A percentile compares a stretch with the other conserved stretches of the same genome.
Evolutionary conservation across 352 stramenopile species (phyloP).

Genomic region (Pythium myriotylum): DNA sequence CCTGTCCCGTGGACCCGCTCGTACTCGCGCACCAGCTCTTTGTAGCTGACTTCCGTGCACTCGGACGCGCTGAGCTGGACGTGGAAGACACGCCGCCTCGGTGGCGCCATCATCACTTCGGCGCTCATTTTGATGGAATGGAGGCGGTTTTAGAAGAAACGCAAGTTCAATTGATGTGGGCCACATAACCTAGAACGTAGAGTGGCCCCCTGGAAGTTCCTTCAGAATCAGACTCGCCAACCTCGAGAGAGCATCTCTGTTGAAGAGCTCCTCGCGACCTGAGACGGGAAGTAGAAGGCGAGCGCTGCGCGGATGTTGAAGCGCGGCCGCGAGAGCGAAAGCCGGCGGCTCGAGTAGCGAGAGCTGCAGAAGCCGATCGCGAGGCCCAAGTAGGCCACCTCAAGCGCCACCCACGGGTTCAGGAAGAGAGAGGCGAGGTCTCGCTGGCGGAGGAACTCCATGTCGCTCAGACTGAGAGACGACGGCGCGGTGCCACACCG

Average conservation of each 20-base stretch:
- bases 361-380: slow-evolving; percentile 59
- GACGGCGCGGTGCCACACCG: slow-evolving; percentile 45
- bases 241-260: no score
- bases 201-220: no score
- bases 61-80: slow-evolving; percentile 44
- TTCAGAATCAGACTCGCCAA: no score
- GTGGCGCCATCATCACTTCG: neutral
- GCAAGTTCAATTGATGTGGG: neutral
- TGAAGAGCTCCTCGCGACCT: no score
- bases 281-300: slow-evolving; percentile 51
- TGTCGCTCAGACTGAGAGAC: slow-evolving; percentile 23
- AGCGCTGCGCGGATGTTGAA: slow-evolving; percentile 66
- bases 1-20: slow-evolving; percentile 8
- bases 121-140: neutral
- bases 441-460: slow-evolving; percentile 37
- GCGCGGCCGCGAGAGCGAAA: slow-evolving; percentile 60
- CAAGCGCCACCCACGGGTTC: slow-evolving; percentile 54
- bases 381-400: slow-evolving; percentile 53
- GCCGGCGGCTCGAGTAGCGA: slow-evolving; percentile 48
- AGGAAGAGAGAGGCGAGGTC: slow-evolving; percentile 53
- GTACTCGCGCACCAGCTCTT: slow-evolving; percentile 48
- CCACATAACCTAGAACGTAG: slow-evolving; percentile 1
- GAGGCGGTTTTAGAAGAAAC: slow-evolving; percentile 3
- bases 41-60: slow-evolving; percentile 78
- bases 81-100: slow-evolving; percentile 42